These are phyloP conservation scores for Macrocystidia cucumis DNA, from an alignment of 1,284 basidiomycete species.

Conservation along the genomic window DNA sequence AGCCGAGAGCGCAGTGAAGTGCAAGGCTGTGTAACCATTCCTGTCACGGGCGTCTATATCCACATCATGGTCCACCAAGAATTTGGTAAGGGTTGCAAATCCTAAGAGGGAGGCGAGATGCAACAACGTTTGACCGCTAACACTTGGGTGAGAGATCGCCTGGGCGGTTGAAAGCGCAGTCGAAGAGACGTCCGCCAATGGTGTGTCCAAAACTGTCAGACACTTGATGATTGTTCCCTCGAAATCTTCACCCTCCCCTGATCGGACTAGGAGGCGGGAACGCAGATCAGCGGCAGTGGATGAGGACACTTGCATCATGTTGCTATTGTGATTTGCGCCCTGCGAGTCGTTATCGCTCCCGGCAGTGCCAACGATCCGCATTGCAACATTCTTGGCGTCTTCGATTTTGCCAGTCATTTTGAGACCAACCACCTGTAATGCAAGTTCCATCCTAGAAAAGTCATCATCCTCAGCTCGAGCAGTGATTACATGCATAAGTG, in stretches of 20 bases:
- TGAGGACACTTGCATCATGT: conserved; percentile 47
- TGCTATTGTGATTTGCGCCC: conserved; percentile 19
- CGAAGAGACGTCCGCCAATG: conserved; percentile 31
- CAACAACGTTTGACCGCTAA: conserved; percentile 76
- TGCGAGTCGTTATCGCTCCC: conserved; percentile 36
- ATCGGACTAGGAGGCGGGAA: conserved; percentile 42
- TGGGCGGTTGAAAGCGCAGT: conserved; percentile 26
- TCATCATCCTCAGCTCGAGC: conserved; percentile 10
- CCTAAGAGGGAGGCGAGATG: conserved; percentile 84
- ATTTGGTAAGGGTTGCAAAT: conserved; percentile 65
- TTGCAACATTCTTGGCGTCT: conserved; percentile 86
- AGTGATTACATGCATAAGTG: conserved; percentile 8
- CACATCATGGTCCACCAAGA: conserved; percentile 67
- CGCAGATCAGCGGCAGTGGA: conserved; percentile 40
- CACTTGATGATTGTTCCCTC: conserved; percentile 78
- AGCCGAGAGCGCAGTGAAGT: conserved; percentile 74
- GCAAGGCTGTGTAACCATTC: conserved; percentile 88
- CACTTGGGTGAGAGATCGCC: conserved; percentile 58
- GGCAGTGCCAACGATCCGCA: conserved; percentile 70
- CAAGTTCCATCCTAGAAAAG: conserved; percentile 78
- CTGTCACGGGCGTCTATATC: conserved; percentile 83
- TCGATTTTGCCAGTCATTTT: conserved; percentile 96
- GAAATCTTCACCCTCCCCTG: conserved; percentile 52
- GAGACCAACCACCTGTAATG: conserved; percentile 88
- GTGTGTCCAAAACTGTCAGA: conserved; percentile 65